phyloP scores from a whole-genome alignment of 495 filamentous ascomycete genomes.

The Achaetomiella virescens region DNA sequence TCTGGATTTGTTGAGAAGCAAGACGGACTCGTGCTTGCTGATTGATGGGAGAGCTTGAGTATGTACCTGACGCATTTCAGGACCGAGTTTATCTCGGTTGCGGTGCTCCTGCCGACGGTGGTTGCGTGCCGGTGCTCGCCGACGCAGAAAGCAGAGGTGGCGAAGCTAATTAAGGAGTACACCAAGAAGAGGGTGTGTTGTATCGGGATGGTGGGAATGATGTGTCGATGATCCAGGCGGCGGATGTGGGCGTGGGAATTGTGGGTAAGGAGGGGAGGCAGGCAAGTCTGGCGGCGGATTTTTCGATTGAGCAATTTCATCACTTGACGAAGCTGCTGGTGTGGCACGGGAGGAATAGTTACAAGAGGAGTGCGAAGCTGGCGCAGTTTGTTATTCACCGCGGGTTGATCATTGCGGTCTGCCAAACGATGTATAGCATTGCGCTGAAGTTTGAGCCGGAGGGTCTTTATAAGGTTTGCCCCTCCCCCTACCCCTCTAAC shows the following conservation, averaged over 20 bases:
- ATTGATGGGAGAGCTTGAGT: constrained; percentile 90
- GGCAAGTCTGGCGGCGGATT: constrained; percentile 90
- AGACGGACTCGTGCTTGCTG: constrained; percentile 79
- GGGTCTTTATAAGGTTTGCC: constrained; percentile 71
- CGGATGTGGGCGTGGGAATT: constrained; percentile 95
- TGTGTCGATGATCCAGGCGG: constrained; percentile 98
- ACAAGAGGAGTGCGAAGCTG: constrained; percentile 92
- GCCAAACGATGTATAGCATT: constrained; percentile 96
- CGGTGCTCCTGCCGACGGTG: constrained; percentile 83
- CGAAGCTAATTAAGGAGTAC: constrained; percentile 80
- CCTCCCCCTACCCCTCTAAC: background rate
- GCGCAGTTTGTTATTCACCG: constrained; percentile 98
- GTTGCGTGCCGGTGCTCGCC: constrained; percentile 96
- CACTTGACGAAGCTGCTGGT: constrained; percentile 95
- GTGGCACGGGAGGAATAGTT: constrained; percentile 96
- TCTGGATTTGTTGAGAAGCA: constrained; percentile 80
- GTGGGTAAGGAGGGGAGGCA: constrained; percentile 97
- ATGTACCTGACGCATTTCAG: constrained; percentile 78
- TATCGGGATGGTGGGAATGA: constrained; percentile 97
- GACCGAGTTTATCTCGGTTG: constrained; percentile 77
- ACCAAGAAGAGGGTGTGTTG: constrained; percentile 93
- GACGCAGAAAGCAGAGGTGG: constrained; percentile 93
- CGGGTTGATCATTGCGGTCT: constrained; percentile 88
- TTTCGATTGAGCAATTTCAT: constrained; percentile 89
- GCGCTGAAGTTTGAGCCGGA: constrained; percentile 86